phyloP scores from a whole-genome alignment of 768 basidiomycete genomes.

The Phanerochaete carnosa region DNA sequence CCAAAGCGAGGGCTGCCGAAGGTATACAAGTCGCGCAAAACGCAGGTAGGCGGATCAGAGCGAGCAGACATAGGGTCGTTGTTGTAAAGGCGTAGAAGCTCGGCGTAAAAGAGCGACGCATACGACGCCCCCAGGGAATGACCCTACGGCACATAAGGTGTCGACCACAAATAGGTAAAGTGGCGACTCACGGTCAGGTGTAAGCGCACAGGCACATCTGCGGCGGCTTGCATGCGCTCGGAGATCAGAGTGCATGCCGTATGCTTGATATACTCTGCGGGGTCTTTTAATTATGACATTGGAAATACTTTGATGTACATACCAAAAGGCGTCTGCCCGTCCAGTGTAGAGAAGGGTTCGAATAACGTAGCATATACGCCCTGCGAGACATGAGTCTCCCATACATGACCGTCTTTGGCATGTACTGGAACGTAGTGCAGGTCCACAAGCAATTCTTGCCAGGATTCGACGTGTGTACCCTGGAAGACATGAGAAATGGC shows the following conservation, averaged over 20 bases:
- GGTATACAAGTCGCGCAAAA: slow-evolving; percentile 10
- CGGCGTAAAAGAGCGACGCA: slow-evolving; percentile 10
- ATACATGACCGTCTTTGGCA: slow-evolving; percentile 8
- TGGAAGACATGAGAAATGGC: background rate
- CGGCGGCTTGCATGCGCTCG: background rate
- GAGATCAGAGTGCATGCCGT: background rate
- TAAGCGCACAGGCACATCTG: background rate
- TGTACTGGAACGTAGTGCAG: slow-evolving; percentile 11
- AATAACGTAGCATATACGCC: slow-evolving; percentile 13
- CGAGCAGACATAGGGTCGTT: background rate
- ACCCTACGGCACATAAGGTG: background rate
- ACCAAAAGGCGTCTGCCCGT: slow-evolving; percentile 11
- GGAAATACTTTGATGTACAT: background rate
- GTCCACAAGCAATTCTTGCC: slow-evolving; percentile 13
- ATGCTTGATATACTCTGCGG: slow-evolving; percentile 10
- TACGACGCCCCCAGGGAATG: slow-evolving; percentile 15
- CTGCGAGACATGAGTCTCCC: slow-evolving; percentile 12
- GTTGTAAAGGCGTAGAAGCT: slow-evolving; percentile 7
- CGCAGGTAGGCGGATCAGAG: background rate
- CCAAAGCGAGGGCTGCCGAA: slow-evolving; percentile 12
- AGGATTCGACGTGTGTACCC: slow-evolving; percentile 15
- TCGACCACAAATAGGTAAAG: background rate
- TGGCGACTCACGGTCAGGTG: slow-evolving; percentile 7
- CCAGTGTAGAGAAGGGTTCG: slow-evolving; percentile 6
- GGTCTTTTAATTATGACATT: background rate